Evolutionary conservation across 441 rosid species (phyloP), one percentile per base, ranked within the genome.

Genomic region (Euphorbia schlechtendalii): DNA sequence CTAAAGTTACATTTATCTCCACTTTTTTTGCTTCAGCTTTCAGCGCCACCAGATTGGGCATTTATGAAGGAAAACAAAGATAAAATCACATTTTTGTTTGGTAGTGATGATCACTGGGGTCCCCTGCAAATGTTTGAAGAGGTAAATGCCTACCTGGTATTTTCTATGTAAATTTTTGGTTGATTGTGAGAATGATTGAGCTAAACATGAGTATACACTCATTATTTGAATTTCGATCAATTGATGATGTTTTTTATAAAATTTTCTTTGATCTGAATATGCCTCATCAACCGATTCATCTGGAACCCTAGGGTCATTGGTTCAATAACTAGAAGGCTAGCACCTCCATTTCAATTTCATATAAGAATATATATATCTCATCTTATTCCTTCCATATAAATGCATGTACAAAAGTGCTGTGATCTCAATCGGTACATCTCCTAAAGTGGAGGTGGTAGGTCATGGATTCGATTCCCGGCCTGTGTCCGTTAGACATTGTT

Each of bases 81-180:
- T 57, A 87, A 80, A 73, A 74, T 90, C 51, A 74, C 89, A 43
- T 84, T 86, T 75, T 74, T 90, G 75, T 90, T 76, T 68, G 90
- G 90, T 46, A 70, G 69, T 36, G 88, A 83, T 69, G 97, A 86
- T 75, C 95, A 86, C 61, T 87, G 95, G 95, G 95, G 90, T 59
- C 92, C 97, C 0, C 41, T 83, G 66, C 72, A 86, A 63, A 79
- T 84, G 83, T 77, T 80, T 27, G 86, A 86, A 71, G 89, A 87
- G 96, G 96, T 86, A 71, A 74, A 46, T n/a, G n/a, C n/a, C n/a
- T n/a, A n/a, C n/a, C n/a, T n/a, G n/a, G n/a, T n/a, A n/a, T n/a
- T n/a, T n/a, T n/a, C 36, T 9, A 20, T 34, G 46, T 20, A n/a
- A 1, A 34, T 58, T 18, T 2, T 9, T 17, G 25, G 17, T 20